Percentiles rank a stretch among this genome's conserved stretches.
Evolutionary conservation across 108 stramenopile species (phyloP).

Genomic region (Conticribra guillardii): DNA sequence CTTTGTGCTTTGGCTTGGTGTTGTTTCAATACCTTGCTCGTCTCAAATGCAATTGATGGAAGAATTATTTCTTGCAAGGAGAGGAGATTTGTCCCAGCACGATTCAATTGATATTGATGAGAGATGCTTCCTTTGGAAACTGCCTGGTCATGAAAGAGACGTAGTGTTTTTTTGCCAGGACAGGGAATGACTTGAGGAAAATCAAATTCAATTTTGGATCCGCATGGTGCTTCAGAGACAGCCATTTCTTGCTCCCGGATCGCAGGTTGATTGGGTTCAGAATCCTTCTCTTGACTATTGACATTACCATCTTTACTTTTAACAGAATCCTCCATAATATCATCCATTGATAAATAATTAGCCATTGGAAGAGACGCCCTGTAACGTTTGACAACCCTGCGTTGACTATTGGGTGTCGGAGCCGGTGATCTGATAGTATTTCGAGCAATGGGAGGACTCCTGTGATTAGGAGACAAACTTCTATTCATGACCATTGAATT

Average conservation of each 20-base stretch:
- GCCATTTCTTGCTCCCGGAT: neutral
- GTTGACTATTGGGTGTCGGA: constrained; percentile 54
- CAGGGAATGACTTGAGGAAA: constrained; percentile 29
- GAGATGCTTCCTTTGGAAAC: constrained; percentile 17
- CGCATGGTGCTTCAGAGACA: neutral
- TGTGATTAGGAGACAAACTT: neutral
- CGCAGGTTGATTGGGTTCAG: neutral
- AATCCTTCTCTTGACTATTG: neutral
- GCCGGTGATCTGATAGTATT: constrained; percentile 31
- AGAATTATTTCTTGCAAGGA: constrained; percentile 50
- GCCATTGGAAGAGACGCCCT: constrained; percentile 38
- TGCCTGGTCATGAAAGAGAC: constrained; percentile 32
- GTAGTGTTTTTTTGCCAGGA: constrained; percentile 21
- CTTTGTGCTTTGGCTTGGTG: constrained; percentile 47
- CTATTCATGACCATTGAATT: neutral
- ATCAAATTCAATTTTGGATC: constrained; percentile 22
- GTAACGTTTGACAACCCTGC: constrained; percentile 37
- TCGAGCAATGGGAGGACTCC: constrained; percentile 10
- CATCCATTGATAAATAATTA: constrained; percentile 30
- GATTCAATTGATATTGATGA: constrained; percentile 44
- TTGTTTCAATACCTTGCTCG: constrained; percentile 33
- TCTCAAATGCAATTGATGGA: constrained; percentile 38
- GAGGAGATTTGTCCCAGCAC: constrained; percentile 34
- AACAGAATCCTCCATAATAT: constrained; percentile 22
- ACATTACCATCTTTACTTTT: constrained; percentile 3